Percentiles rank a stretch among this genome's conserved stretches.
phyloP scores from a whole-genome alignment of 805 yeast species.

The Saturnispora kantuleensis region DNA sequence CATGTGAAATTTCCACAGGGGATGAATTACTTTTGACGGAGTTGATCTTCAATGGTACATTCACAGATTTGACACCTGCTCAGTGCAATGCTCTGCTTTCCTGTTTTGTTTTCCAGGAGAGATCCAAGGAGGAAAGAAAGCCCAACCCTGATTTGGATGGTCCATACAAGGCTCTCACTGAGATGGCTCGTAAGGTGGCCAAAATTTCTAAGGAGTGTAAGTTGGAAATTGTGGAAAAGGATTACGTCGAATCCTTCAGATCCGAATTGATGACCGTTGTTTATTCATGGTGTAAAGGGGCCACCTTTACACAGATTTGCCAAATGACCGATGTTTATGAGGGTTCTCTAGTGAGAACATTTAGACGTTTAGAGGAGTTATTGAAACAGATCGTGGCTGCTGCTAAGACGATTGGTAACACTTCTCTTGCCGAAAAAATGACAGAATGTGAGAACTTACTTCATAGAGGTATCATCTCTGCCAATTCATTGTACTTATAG shows the following conservation, averaged over 20 bases:
- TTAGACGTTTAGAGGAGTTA: conserved; percentile 89
- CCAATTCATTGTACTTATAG: conserved; percentile 79
- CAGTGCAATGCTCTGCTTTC: conserved; percentile 89
- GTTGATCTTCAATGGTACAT: conserved; percentile 88
- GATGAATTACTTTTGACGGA: conserved; percentile 82
- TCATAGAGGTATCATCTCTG: conserved; percentile 93
- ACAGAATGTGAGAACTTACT: conserved; percentile 73
- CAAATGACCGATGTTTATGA: conserved; percentile 98
- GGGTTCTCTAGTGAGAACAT: conserved; percentile 91
- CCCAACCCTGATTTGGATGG: conserved; percentile 86
- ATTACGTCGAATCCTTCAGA: conserved; percentile 84
- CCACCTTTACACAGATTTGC: conserved; percentile 91
- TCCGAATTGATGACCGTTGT: conserved; percentile 96
- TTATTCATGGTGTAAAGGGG: conserved; percentile 94
- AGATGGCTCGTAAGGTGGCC: conserved; percentile 86
- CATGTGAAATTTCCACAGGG: conserved; percentile 92
- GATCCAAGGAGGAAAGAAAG: conserved; percentile 80
- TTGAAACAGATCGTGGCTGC: conserved; percentile 84
- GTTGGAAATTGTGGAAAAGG: conserved; percentile 82
- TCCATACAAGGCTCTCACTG: conserved; percentile 79
- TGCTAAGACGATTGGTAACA: conserved; percentile 90
- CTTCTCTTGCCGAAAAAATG: conserved; percentile 80
- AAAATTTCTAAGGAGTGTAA: conserved; percentile 83
- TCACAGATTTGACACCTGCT: conserved; percentile 77
- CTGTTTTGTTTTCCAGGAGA: conserved; percentile 94